Base-by-base conservation (phyloP, 2,329 filamentous ascomycete species). In the Gremmenia infestans region DNA sequence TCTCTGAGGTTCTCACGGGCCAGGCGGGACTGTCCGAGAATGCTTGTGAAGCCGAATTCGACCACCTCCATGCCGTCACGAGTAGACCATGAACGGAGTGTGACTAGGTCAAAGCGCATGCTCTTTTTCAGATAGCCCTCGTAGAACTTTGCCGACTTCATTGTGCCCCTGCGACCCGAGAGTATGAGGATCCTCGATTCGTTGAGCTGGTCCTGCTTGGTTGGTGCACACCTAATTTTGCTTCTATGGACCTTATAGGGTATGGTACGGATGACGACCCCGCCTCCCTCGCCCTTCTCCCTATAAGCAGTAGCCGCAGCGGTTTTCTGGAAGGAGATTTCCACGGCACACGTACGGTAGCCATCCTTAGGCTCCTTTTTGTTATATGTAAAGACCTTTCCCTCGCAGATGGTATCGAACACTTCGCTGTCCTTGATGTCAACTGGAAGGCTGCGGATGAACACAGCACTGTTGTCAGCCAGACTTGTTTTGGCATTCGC, bases 301-400 rank as follows among this genome's bases (percentile, higher is more conserved):
- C 53, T n/a, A 9, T 54, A 59, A 0, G 36, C n/a, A 25, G 54
- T 52, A n/a, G 59, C 62, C 7, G 49, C 52, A 5, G 23, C 46
- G 4, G 54, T 47, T 5, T 50, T 54, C 5, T 55, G 35, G 37
- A 63, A 64, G 15, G 49, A 53, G 14, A 60, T 39, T 12, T 55
- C 50, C 2, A 54, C 54, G 11, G 57, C 60, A 2, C 40, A 46
- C 4, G 35, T 43, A 5, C 12, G 9, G 23, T 28, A 23, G 25
- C 11, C 25, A 12, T 45, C 42, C 2, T 40, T 36, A 0, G 58
- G 28, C 8, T 5, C n/a, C 22, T 46, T 52, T 23, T 51, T 49
- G 17, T 54, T 48, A 19, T 58, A 57, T 3, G 50, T 37, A 8
- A 53, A 59, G 2, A 64, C 53, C 15, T 57, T 57, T 19, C 60